Base-by-base conservation (phyloP, 2,329 filamentous ascomycete genomes). In the Diaporthe sp. region DNA sequence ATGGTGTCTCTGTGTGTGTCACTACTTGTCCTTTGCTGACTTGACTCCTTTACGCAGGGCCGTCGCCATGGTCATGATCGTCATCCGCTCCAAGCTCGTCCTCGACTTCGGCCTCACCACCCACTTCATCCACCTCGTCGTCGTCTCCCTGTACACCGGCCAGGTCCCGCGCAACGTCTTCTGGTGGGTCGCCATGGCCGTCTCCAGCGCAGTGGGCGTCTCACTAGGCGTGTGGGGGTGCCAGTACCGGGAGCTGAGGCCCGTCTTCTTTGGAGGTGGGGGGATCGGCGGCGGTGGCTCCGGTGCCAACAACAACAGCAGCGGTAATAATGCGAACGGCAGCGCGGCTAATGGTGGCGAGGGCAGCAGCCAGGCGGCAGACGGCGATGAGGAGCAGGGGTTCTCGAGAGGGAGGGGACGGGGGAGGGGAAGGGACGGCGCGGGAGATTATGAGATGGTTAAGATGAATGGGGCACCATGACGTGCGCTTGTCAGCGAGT, bases 51-150 rank as follows among this genome's bases (percentile, higher is more conserved):
- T 39, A 34, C 28, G 75, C 81, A 98, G 96, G 82, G 92, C 95
- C 57, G 91, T 97, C 75, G 94, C 95, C 57, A 93, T 98, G 75
- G 91, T 98, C 69, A 86, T 96, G 72, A 88, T 98, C 75, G 92
- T 99, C 79, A 92, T 93, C 28, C 95, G 97, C 77, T 97, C 94
- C 65, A 98, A 98, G 84, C 93, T 98, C 76, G 94, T 98, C 69
- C 95, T 95, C 79, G 97, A 99, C 85, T 99, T 98, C 83, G 94
- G 95, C 44, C 87, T 98, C 34, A 98, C 96, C 3, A 90, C 98
- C 25, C 82, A 85, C 79, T 76, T 75, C 51, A 77, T 85, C 69
- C 83, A 85, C 77, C 79, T 84, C 31, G 59, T 81, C 74, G 78
- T 83, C 42, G 82, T 94, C 39, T 93, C 92, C 28, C 83, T 98